Conservation (phyloP, 768 basidiomycete genomes). For the Psilocybe cyanescens region DNA sequence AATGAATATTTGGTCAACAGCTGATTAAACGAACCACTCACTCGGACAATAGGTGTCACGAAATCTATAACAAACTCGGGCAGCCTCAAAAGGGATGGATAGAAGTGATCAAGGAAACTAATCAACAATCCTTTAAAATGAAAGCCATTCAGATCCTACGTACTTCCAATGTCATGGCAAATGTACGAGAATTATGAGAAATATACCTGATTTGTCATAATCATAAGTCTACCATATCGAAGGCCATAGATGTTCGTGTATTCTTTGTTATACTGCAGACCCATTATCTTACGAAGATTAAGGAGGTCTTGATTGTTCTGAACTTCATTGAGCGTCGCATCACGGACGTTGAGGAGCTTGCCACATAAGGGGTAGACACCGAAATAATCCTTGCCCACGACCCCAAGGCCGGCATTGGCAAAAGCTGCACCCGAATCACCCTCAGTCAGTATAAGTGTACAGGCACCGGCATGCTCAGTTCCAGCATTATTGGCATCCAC, state of each 20-base stretch:
- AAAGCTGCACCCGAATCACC: conserved; percentile 99
- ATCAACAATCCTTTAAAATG: conserved; percentile 99
- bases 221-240: conserved; percentile 95
- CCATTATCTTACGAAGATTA: conserved; percentile 98
- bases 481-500: conserved; percentile 98
- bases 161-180: not conserved
- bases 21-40: conserved; percentile 39
- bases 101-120: conserved; percentile 97
- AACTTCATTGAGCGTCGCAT: conserved; percentile 94
- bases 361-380: conserved; percentile 99
- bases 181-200: not conserved
- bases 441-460: conserved; percentile 97
- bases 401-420: conserved; percentile 91
- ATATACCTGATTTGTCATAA: conserved; percentile 97
- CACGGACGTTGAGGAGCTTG: conserved; percentile 95
- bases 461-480: conserved; percentile 74
- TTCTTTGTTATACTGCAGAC: conserved; percentile 91
- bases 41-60: conserved; percentile 96
- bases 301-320: conserved; percentile 98
- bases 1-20: not conserved
- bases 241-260: conserved; percentile 70
- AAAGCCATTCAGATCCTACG: conserved; percentile 97
- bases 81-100: conserved; percentile 89
- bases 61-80: conserved; percentile 96
- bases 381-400: conserved; percentile 95